Base-by-base conservation (phyloP, 495 filamentous ascomycete genomes). In the Tetracladium setigerum region DNA sequence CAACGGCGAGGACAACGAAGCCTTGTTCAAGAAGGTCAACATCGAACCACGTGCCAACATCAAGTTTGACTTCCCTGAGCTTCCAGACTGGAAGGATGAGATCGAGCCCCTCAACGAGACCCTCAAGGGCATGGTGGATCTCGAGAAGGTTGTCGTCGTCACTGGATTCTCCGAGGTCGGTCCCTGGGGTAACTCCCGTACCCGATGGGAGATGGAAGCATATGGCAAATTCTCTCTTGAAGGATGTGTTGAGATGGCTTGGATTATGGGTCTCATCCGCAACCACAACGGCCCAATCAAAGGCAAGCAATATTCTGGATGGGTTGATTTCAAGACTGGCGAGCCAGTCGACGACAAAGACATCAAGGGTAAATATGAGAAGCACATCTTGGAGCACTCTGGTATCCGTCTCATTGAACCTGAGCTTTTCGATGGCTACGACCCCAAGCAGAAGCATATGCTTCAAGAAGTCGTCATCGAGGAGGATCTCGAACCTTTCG, bases 221-320 rank as follows among this genome's bases (percentile, higher is more conserved):
- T 79, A 89, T 55, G 92, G 92, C 56, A 75, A 94, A 59, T 99
- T 99, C 72, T 97, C 94, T 14, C 81, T 97, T 14, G 92, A 97
- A 66, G 92, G 92, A 14, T 97, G 92, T 60, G 84, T 99, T 48
- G 92, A 99, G 67, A 97, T 99, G 92, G 89, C 92, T 27, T 99
- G 92, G 92, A 87, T 99, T 61, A 99, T 97, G 92, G 94, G 94
- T 47, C 82, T 97, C 47, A 97, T 99, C 67, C 95, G 86, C 70
- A 94, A 99, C 63, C 87, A 95, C 70, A 96, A 97, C 54, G 94
- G 92, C n/a, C 87, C 89, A 7, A 82, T 99, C 62, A 97, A 97
- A 69, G 92, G 94, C 62, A 84, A 95, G 71, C 81, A 83, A 35
- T 97, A 99, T 67, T 87, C 92, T 40, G 92, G 92, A 46, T 99